Evolutionary conservation across 352 stramenopile genomes (phyloP), one percentile per base, ranked within the genome.

Genomic region (Pythium coloratum): DNA sequence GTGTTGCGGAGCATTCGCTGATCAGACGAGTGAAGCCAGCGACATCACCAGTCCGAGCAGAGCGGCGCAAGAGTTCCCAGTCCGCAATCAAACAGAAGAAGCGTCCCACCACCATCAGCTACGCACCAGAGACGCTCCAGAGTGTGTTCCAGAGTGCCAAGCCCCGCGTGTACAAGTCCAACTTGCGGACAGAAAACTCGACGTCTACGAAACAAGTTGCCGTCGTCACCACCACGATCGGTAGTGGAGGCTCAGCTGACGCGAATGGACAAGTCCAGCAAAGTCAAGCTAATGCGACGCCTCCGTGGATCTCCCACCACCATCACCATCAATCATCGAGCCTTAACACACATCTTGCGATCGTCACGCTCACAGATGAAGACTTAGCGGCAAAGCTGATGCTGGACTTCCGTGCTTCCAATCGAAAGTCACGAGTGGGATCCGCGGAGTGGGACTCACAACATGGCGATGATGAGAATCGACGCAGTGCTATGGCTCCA

Each of bases 121-220:
- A 75, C 58, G 60, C 75, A 0, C 77, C 81, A 0, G 69, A 69
- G 10, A 69, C 81, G 14, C 67, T 90, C 5, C 80, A 77, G n/a
- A 89, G 84, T 47, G 78, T 75, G 66, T 92, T 92, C 57, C 71
- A 73, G 30, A 74, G 80, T 51, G 70, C 76, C 12, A 88, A 82
- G 30, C 81, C 84, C 32, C 75, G 72, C 14, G 50, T 90, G 0
- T 92, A 92, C 28, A 50, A 53, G 44, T 36, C 56, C 33, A 60
- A 33, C 5, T 24, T 13, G 26, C 38, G 55, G 42, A 30, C 72
- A 76, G 46, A 53, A 6, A 53, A 18, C 46, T n/a, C 46, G 5
- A 9, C 12, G 2, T 53, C 46, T 6, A 53, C 46, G 46, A 53
- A n/a, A 30, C 46, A 53, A 53, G 46, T 53, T 32, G 66, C 76